Base-by-base conservation (phyloP, 2,329 filamentous ascomycete species). In the Monosporascus sp. region DNA sequence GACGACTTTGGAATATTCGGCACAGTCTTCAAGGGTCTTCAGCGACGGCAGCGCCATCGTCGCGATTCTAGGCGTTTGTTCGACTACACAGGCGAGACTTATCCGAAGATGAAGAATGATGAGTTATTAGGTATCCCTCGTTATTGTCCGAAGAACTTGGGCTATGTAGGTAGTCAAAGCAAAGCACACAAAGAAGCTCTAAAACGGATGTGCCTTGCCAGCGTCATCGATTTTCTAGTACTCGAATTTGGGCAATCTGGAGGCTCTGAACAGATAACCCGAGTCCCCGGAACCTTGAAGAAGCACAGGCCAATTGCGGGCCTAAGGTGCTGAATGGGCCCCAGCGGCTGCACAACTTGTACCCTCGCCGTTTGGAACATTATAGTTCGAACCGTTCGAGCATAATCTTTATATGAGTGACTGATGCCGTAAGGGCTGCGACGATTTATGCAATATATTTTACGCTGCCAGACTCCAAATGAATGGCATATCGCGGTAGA, bases 1-100 rank as follows among this genome's bases (percentile, higher is more conserved):
- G 60, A 96, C 85, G 1, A 88, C 89, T 63, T 83, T 82, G 59
- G 78, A 75, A 70, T 85, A 95, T 69, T 91, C 85, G 60, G 87
- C 83, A 70, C 88, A 93, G 59, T 96, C 90, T 58, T 79, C 73
- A 14, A 94, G 75, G 38, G 82, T 79, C 58, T 82, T 81, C 60
- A 96, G 73, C n/a, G 78, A 70, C 6, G 91, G 90, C 20, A 96
- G 73, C 56, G 86, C 80, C 86, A 93, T 88, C 53, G 51, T 57
- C 14, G 18, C 44, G 37, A 38, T 18, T 51, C 37, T 22, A 46
- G 5, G 11, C 38, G 27, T 51, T 52, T 39, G 43, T n/a, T 46
- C 18, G 43, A 43, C 6, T 52, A 3, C 31, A 5, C 11, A 5
- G 9, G 31, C 9, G 11, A 35, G 9, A 35, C 11, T 11, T 35